phyloP scores from a whole-genome alignment of 805 yeast species.

The Wickerhamomyces mucosus region DNA sequence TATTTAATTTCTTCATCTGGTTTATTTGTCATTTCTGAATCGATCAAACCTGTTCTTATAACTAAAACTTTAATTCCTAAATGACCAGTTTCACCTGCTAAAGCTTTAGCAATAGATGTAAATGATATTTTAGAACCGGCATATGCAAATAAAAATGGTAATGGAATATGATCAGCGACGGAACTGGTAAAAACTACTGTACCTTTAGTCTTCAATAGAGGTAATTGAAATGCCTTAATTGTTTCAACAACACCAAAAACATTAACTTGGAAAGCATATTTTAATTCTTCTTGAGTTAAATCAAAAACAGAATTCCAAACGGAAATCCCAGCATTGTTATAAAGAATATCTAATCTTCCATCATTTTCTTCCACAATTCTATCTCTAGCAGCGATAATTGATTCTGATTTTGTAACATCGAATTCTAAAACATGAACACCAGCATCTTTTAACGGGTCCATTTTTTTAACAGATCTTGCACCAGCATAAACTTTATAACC shows the following conservation, averaged over 20 bases:
- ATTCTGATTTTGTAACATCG: slow-evolving; percentile 27
- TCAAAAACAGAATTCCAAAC: slow-evolving; percentile 24
- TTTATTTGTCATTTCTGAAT: slow-evolving; percentile 22
- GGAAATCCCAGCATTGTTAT: slow-evolving; percentile 31
- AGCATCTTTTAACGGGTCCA: slow-evolving; percentile 23
- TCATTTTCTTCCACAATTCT: slow-evolving; percentile 20
- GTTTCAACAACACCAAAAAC: slow-evolving; percentile 30
- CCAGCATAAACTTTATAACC: slow-evolving; percentile 32
- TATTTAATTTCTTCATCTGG: background rate
- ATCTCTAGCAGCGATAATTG: slow-evolving; percentile 19
- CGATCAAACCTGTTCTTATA: slow-evolving; percentile 31
- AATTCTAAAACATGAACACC: slow-evolving; percentile 24
- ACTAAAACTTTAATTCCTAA: slow-evolving; percentile 31
- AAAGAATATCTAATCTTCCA: slow-evolving; percentile 28
- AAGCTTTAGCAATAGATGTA: slow-evolving; percentile 24
- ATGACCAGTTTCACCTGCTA: slow-evolving; percentile 27
- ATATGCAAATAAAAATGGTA: slow-evolving; percentile 27
- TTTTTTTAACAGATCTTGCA: slow-evolving; percentile 20
- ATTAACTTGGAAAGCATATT: slow-evolving; percentile 23
- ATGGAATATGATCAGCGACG: slow-evolving; percentile 22
- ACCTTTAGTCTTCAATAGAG: slow-evolving; percentile 26
- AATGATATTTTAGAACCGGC: slow-evolving; percentile 32
- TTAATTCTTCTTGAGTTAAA: slow-evolving; percentile 18
- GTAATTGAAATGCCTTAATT: slow-evolving; percentile 24
- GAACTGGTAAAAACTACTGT: slow-evolving; percentile 30